A percentile compares a stretch with the other conserved stretches of the same genome.
These are phyloP conservation scores for Aureobasidium sp. DNA, from an alignment of 2,329 filamentous ascomycete species.

Conservation along the genomic window DNA sequence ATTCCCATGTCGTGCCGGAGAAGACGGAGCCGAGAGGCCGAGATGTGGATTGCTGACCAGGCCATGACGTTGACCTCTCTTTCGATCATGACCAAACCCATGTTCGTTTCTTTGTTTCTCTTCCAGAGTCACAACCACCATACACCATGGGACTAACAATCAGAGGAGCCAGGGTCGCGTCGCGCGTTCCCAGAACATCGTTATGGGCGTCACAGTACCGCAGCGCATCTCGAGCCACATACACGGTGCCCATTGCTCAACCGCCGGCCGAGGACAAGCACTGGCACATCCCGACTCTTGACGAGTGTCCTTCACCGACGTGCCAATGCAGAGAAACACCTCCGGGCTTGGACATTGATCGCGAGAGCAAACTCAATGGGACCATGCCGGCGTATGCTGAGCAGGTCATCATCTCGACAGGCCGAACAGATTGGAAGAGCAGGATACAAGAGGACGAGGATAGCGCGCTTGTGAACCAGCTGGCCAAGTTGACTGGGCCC, in stretches of 20 bases:
- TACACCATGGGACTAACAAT: neutral
- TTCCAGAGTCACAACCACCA: neutral
- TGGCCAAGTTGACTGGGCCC: slow-evolving; percentile 49
- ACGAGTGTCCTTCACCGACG: slow-evolving; percentile 63
- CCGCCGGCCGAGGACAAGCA: slow-evolving; percentile 15
- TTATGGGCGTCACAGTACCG: slow-evolving; percentile 1
- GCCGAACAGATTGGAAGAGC: slow-evolving; percentile 70
- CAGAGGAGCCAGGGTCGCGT: neutral
- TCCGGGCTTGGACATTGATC: slow-evolving; percentile 63
- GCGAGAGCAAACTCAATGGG: slow-evolving; percentile 59
- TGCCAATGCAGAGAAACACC: slow-evolving; percentile 67
- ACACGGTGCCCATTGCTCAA: slow-evolving; percentile 24
- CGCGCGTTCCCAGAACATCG: neutral
- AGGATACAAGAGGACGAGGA: slow-evolving; percentile 73
- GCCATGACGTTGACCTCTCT: neutral
- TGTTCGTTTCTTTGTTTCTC: neutral
- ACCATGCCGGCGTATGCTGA: slow-evolving; percentile 71
- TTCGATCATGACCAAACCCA: neutral
- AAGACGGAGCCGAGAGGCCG: neutral
- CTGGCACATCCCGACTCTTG: slow-evolving; percentile 38
- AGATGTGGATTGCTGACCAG: neutral
- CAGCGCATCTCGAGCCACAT: neutral
- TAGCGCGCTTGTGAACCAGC: slow-evolving; percentile 53
- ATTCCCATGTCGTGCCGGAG: neutral
- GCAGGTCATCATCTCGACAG: slow-evolving; percentile 78